Percentiles rank a stretch among this genome's conserved stretches.
phyloP scores from a whole-genome alignment of 768 basidiomycete species.

The Mycena polygramma region DNA sequence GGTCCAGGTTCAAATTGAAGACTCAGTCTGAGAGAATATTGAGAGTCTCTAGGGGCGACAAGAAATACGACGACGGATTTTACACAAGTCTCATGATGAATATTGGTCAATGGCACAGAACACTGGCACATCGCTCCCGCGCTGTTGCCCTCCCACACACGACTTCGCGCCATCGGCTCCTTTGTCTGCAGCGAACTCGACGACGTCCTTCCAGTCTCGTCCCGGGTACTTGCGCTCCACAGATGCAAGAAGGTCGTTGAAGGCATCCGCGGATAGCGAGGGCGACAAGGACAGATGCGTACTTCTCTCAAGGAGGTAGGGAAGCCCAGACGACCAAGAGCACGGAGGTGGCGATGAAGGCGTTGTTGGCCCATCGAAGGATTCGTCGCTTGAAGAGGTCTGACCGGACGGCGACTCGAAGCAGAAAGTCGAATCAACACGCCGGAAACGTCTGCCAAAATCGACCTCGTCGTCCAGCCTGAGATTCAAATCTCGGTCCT shows the following conservation, averaged over 20 bases:
- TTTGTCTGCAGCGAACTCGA: slow-evolving; percentile 2
- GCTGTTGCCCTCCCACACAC: not conserved
- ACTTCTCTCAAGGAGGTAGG: slow-evolving; percentile 25
- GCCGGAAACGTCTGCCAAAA: not conserved
- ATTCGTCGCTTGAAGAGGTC: not conserved
- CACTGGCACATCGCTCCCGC: slow-evolving; percentile 27
- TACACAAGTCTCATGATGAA: not conserved
- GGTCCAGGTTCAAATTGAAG: too few relatives aligned
- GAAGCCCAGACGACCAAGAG: slow-evolving; percentile 18
- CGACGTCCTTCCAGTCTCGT: slow-evolving; percentile 23
- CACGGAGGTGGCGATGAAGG: not conserved
- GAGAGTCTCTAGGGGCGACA: not conserved
- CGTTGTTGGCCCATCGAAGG: not conserved
- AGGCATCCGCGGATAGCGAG: slow-evolving; percentile 3
- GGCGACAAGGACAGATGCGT: not conserved
- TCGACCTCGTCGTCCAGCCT: slow-evolving; percentile 10
- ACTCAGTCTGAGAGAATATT: not conserved
- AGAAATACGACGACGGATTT: too few relatives aligned
- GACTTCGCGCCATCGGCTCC: not conserved
- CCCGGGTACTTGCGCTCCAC: slow-evolving; percentile 35
- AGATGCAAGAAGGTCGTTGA: slow-evolving; percentile 35
- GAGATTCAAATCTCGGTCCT: too few relatives aligned
- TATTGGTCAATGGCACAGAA: slow-evolving; percentile 27
- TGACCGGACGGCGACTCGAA: not conserved
- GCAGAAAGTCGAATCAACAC: slow-evolving; percentile 12